Conservation (phyloP, 2,329 filamentous ascomycete genomes). For the Colletotrichum euphorbiae region DNA sequence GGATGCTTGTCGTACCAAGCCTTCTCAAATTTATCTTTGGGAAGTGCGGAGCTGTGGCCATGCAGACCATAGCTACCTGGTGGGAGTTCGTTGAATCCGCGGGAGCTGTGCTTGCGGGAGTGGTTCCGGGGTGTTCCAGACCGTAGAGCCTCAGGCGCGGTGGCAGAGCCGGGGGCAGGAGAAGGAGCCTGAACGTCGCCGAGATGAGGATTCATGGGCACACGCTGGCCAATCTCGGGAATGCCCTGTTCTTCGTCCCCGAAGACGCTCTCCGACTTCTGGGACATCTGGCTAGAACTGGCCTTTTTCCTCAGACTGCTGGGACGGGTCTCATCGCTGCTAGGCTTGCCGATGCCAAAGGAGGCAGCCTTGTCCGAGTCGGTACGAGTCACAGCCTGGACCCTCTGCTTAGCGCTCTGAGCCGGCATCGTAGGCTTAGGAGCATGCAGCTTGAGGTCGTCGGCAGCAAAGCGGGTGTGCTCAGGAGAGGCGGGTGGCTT, state of each 20-base stretch:
- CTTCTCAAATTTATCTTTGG: slow-evolving; percentile 86
- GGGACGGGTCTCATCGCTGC: slow-evolving; percentile 62
- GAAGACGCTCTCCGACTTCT: slow-evolving; percentile 48
- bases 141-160: slow-evolving; percentile 49
- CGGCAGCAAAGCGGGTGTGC: slow-evolving; percentile 81
- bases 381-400: slow-evolving; percentile 87
- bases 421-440: slow-evolving; percentile 88
- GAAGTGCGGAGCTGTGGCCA: slow-evolving; percentile 73
- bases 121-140: slow-evolving; percentile 64
- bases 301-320: slow-evolving; percentile 66
- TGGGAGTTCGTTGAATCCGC: slow-evolving; percentile 75
- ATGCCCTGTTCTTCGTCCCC: slow-evolving; percentile 85
- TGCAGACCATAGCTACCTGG: slow-evolving; percentile 94
- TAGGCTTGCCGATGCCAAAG: slow-evolving; percentile 82
- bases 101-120: slow-evolving; percentile 77
- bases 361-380: slow-evolving; percentile 88
- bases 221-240: slow-evolving; percentile 89
- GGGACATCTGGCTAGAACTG: slow-evolving; percentile 66
- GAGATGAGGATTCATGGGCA: slow-evolving; percentile 92
- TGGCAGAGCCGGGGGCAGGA: slow-evolving; percentile 68
- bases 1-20: slow-evolving; percentile 95
- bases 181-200: slow-evolving; percentile 97
- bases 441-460: slow-evolving; percentile 87
- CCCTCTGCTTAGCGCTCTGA: slow-evolving; percentile 83
- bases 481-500: slow-evolving; percentile 64